Evolutionary conservation across 768 basidiomycete species (phyloP), one percentile per base, ranked within the genome.

Genomic region (Pisolithus marmoratus): DNA sequence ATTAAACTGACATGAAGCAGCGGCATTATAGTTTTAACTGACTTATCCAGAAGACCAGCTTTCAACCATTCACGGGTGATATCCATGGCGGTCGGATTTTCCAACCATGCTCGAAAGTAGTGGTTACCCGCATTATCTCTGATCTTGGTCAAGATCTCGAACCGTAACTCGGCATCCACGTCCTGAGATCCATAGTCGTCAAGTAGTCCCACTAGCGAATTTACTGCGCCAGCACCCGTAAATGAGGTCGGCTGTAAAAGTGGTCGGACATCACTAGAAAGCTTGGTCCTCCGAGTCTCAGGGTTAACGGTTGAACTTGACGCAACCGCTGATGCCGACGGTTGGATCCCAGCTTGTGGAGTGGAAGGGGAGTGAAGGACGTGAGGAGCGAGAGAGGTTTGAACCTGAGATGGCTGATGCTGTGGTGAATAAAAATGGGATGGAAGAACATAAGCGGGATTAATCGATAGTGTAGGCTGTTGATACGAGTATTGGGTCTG

Each of bases 21-120:
- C 29, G 90, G 90, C 90, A 91, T 93, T 51, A 85, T 81, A 5
- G 87, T 90, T 64, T 90, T 85, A 48, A 80, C 76, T 52, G 84
- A 64, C 54, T 80, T 81, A 44, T 75, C 78, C 26, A 76, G 74
- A 52, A 81, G 79, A 22, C 80, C 86, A 2, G 84, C 75, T 70
- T 84, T 88, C 53, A 93, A 70, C 90, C 90, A 93, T 58, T 88
- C 87, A 46, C 87, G 78, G 40, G 87, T 81, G 34, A 91, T 76
- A 54, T 87, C 87, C 73, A 92, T 83, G 17, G 88, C 90, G 37
- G 68, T 66, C 41, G 63, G n/a, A 63, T 87, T 90, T 65, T 90
- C 89, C 15, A 82, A 78, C 89, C 90, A 92, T 5, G 88, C 89
- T 40, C 87, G 82, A 65, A 87, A 91, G 63, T 92, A 93, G 60